Percentiles rank a stretch among this genome's conserved stretches.
Evolutionary conservation across 345 rosid species (phyloP).

Genomic region (Citrus medica): DNA sequence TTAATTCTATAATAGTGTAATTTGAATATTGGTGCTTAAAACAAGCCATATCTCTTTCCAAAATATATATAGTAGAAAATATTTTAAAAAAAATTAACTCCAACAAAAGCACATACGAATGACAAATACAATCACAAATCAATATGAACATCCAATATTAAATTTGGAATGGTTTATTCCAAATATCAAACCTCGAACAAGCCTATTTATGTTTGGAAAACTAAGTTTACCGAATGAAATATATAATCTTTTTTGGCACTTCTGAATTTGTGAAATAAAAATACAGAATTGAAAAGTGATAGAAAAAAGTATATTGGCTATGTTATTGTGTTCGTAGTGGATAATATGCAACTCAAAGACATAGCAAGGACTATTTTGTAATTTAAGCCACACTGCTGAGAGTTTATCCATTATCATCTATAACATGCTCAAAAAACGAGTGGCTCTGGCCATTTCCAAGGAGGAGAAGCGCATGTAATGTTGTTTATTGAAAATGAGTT

Average conservation of each 20-base stretch:
- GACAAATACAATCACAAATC: too few species aligned
- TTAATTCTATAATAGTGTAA: too few species aligned
- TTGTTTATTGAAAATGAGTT: conserved; percentile 26
- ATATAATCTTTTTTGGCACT: background rate
- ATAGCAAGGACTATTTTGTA: conserved; percentile 5
- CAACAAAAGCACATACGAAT: too few species aligned
- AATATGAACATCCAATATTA: too few species aligned
- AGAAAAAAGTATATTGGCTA: background rate
- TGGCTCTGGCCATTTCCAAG: conserved; percentile 6
- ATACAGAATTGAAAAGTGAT: background rate
- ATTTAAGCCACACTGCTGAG: background rate
- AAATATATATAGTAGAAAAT: too few species aligned
- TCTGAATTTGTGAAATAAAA: background rate
- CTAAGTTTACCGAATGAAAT: background rate
- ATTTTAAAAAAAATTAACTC: too few species aligned
- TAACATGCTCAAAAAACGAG: conserved; percentile 8
- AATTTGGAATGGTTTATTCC: too few species aligned
- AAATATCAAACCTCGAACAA: too few species aligned
- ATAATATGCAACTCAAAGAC: background rate
- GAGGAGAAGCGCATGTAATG: conserved; percentile 22
- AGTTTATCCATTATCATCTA: conserved; percentile 8
- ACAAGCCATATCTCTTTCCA: too few species aligned
- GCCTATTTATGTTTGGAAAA: too few species aligned
- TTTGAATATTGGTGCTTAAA: too few species aligned
- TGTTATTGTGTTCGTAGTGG: background rate